These are phyloP conservation scores for Quercus alba DNA, from an alignment of 306 rosid species.

Conservation along the genomic window DNA sequence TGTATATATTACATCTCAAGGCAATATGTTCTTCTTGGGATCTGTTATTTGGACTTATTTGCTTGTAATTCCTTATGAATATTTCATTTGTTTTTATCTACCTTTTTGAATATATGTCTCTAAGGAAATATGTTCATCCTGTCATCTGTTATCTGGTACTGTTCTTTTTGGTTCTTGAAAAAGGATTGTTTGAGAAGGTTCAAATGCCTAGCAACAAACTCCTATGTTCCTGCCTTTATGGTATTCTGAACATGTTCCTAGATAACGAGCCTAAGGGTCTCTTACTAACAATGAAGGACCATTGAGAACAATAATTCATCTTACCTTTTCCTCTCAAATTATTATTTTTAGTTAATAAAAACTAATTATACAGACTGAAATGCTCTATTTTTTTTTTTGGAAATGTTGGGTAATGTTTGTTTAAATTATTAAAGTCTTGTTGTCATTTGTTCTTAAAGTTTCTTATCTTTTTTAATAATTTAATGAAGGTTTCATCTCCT, in stretches of 20 bases:
- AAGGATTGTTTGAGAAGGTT: background rate
- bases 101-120: background rate
- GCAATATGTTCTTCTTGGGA: background rate
- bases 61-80: background rate
- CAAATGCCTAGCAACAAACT: background rate
- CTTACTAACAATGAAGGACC: background rate
- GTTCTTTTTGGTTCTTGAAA: background rate
- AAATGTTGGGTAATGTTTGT: background rate
- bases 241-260: background rate
- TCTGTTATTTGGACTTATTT: slow-evolving; percentile 5
- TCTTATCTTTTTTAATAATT: background rate
- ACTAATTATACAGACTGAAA: background rate
- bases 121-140: background rate
- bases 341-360: background rate
- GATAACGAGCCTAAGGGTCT: background rate
- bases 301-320: background rate
- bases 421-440: background rate
- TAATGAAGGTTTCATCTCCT: background rate
- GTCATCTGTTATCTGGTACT: background rate
- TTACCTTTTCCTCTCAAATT: background rate
- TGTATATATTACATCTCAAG: background rate
- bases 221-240: background rate
- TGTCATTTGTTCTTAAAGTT: background rate
- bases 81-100: slow-evolving; percentile 7
- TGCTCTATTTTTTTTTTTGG: background rate